A percentile compares a stretch with the other conserved stretches of the same genome.
These are phyloP conservation scores for Mycosphaerella arachidis DNA, from an alignment of 2,329 filamentous ascomycete species.

Conservation along the genomic window DNA sequence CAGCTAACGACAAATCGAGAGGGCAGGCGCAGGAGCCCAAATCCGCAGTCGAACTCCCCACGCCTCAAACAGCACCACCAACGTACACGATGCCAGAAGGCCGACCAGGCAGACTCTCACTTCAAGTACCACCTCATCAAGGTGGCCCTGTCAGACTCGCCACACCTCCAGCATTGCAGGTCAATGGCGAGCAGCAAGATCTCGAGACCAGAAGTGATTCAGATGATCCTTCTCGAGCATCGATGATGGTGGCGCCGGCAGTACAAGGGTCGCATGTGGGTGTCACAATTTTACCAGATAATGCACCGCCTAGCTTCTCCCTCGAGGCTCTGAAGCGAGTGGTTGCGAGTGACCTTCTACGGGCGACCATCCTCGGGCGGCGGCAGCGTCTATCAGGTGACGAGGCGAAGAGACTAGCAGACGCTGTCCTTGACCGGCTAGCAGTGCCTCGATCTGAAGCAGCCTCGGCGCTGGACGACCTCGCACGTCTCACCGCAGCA, in stretches of 20 bases:
- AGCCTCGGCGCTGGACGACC: conserved; percentile 32
- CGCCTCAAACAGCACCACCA: conserved; percentile 50
- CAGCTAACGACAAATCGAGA: conserved; percentile 30
- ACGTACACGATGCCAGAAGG: conserved; percentile 18
- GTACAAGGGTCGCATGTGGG: background rate
- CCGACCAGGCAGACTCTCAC: conserved; percentile 51
- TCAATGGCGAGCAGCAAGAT: conserved; percentile 46
- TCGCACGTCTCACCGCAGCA: conserved; percentile 38
- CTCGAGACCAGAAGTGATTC: conserved; percentile 21
- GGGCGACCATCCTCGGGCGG: conserved; percentile 41
- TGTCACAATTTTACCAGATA: background rate
- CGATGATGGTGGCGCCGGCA: conserved; percentile 1
- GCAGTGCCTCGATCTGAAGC: conserved; percentile 34
- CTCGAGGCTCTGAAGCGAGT: conserved; percentile 43
- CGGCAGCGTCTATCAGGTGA: conserved; percentile 38
- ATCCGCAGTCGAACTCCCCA: conserved; percentile 38
- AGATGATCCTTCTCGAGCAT: conserved; percentile 16
- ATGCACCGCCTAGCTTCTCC: conserved; percentile 25
- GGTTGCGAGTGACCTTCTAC: conserved; percentile 45
- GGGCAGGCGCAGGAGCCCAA: conserved; percentile 9
- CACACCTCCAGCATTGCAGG: conserved; percentile 53
- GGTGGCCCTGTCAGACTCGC: conserved; percentile 59
- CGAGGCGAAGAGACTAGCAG: conserved; percentile 46
- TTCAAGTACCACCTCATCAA: conserved; percentile 60
- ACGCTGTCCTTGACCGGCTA: conserved; percentile 39